Percentiles rank a stretch among this genome's conserved stretches.
Conservation (phyloP, 1,284 basidiomycete genomes). For the Phenoliferia sp. region DNA sequence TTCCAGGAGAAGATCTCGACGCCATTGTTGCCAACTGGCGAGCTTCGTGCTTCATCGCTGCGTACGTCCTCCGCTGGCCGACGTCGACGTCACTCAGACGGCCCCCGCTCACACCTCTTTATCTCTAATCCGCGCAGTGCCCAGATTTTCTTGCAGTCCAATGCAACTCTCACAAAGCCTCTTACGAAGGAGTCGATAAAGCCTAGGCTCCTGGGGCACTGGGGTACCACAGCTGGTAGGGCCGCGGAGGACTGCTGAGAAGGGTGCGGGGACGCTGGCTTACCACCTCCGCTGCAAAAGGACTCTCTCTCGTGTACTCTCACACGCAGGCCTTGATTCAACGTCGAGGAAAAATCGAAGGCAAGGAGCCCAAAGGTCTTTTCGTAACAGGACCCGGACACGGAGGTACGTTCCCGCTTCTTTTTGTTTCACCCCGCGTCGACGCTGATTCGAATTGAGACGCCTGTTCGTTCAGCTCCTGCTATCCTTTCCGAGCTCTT, state of each 20-base stretch:
- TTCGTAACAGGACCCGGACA: constrained; percentile 40
- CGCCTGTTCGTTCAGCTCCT: constrained; percentile 55
- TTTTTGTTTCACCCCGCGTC: not conserved
- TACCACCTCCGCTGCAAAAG: constrained; percentile 39
- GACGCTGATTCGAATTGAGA: not conserved
- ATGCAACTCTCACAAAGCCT: constrained; percentile 51
- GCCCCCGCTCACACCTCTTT: constrained; percentile 36
- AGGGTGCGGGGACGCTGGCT: constrained; percentile 46
- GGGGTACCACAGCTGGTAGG: constrained; percentile 48
- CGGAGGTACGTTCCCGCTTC: constrained; percentile 18
- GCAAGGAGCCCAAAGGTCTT: constrained; percentile 30
- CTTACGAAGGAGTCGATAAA: constrained; percentile 36
- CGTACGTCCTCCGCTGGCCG: not conserved
- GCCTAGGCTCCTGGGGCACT: constrained; percentile 57
- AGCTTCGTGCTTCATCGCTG: constrained; percentile 37
- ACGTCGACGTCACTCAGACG: not conserved
- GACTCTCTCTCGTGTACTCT: constrained; percentile 69
- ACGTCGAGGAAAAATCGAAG: constrained; percentile 27
- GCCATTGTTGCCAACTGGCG: constrained; percentile 45
- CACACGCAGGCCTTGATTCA: constrained; percentile 69
- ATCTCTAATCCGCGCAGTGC: constrained; percentile 31
- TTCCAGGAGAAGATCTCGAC: constrained; percentile 38
- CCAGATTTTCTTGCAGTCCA: constrained; percentile 69
- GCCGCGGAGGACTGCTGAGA: not conserved
- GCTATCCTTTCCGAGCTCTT: constrained; percentile 72